Percentiles rank a stretch among this genome's conserved stretches.
Conservation (phyloP, 441 rosid species). For the Croton setiger region DNA sequence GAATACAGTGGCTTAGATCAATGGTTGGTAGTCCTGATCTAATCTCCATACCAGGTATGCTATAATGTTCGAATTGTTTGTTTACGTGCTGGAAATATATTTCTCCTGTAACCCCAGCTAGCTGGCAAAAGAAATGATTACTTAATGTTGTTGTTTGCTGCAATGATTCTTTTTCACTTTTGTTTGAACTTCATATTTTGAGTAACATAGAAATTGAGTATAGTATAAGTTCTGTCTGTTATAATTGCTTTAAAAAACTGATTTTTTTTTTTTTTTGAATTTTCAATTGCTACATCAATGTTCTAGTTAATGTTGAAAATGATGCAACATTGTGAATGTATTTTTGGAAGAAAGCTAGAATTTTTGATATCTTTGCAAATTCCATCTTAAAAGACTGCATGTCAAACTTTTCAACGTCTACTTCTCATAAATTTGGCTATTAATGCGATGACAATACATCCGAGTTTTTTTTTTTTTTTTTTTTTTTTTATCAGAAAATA, state of each 20-base stretch:
- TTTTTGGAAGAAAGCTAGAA: not conserved
- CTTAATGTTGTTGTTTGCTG: not conserved
- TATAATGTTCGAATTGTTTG: conserved; percentile 7
- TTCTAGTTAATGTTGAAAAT: not conserved
- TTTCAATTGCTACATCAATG: not conserved
- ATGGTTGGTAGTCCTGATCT: conserved; percentile 99
- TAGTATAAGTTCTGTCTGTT: not conserved
- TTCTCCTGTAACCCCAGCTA: not conserved
- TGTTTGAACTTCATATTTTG: not conserved
- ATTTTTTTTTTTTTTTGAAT: not conserved
- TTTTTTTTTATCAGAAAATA: too few species aligned
- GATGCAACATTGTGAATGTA: not conserved
- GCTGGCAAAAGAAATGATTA: not conserved
- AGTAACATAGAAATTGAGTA: not conserved
- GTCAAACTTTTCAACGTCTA: not conserved
- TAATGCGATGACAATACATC: not conserved
- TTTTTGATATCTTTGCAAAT: not conserved
- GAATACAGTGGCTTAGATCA: conserved; percentile 94
- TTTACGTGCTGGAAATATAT: not conserved
- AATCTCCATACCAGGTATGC: conserved; percentile 84
- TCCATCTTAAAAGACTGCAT: not conserved
- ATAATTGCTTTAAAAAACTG: not conserved
- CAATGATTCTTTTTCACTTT: not conserved
- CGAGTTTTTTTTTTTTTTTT: not conserved
- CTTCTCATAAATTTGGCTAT: not conserved